Percentiles rank a stretch among this genome's conserved stretches.
phyloP scores from a whole-genome alignment of 2,329 filamentous ascomycete species.

The Orbilia brochopaga region DNA sequence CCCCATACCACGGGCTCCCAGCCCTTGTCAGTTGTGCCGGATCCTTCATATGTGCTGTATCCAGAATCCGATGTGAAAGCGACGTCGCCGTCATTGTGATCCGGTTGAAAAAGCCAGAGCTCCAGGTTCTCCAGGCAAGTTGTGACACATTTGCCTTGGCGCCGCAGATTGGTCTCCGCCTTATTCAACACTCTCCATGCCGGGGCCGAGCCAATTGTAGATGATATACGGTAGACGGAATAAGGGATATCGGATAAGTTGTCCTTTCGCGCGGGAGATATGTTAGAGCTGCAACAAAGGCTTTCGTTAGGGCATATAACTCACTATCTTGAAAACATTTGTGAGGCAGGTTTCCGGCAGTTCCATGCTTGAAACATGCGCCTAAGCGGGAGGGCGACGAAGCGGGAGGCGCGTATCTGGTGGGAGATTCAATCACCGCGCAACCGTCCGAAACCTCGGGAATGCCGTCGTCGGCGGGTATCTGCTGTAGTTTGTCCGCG shows the following conservation, averaged over 20 bases:
- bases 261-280: constrained; percentile 28
- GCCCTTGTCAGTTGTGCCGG: constrained; percentile 33
- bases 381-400: constrained; percentile 40
- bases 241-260: constrained; percentile 50
- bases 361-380: constrained; percentile 51
- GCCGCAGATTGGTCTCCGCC: constrained; percentile 42
- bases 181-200: constrained; percentile 44
- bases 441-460: constrained; percentile 46
- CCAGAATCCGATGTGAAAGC: constrained; percentile 40
- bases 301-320: constrained; percentile 10
- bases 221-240: constrained; percentile 44
- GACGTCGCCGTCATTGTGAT: constrained; percentile 36
- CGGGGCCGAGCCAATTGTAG: constrained; percentile 38
- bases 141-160: constrained; percentile 45
- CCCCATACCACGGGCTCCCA: constrained; percentile 48
- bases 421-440: constrained; percentile 37
- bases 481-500: constrained; percentile 43
- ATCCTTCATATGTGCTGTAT: constrained; percentile 48
- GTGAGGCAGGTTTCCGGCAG: constrained; percentile 50
- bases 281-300: constrained; percentile 24
- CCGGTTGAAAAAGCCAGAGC: constrained; percentile 44
- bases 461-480: constrained; percentile 46
- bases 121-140: constrained; percentile 33
- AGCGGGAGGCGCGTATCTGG: constrained; percentile 33
- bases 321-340: constrained; percentile 51